Conservation (phyloP, 768 basidiomycete genomes). For the Termitomyces bulborhizus region DNA sequence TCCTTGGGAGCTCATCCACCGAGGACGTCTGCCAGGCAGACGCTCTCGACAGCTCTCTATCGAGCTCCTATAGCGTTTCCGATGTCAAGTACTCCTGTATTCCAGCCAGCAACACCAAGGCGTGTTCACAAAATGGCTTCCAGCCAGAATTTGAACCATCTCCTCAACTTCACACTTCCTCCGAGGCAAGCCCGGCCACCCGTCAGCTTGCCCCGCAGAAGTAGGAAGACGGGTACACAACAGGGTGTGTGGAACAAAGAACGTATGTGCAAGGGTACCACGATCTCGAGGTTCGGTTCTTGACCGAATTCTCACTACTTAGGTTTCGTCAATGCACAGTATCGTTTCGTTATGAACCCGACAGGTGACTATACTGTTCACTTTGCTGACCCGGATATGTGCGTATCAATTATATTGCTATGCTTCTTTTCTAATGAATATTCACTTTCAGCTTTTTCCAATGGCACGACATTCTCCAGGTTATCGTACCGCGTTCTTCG, state of each 20-base stretch:
- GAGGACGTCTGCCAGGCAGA: constrained; percentile 28
- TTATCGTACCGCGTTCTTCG: constrained; percentile 84
- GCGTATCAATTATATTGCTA: constrained; percentile 20
- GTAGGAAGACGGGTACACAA: constrained; percentile 57
- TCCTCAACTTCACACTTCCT: constrained; percentile 91
- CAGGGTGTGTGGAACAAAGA: constrained; percentile 86
- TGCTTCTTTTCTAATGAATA: not conserved
- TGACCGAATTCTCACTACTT: constrained; percentile 13
- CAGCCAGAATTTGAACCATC: constrained; percentile 67
- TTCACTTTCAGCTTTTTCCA: constrained; percentile 72
- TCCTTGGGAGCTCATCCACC: constrained; percentile 17
- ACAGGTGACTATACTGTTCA: constrained; percentile 89
- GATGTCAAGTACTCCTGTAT: constrained; percentile 32
- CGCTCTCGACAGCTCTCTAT: constrained; percentile 6
- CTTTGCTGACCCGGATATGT: constrained; percentile 98
- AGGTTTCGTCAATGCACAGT: constrained; percentile 96
- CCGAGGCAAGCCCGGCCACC: constrained; percentile 67
- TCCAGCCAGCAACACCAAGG: constrained; percentile 40
- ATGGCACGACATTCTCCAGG: constrained; percentile 94
- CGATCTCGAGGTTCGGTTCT: constrained; percentile 10
- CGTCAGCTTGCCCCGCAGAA: constrained; percentile 62
- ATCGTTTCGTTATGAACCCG: constrained; percentile 93
- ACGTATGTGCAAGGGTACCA: constrained; percentile 48
- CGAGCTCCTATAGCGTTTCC: constrained; percentile 1
- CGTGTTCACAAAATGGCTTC: constrained; percentile 66